Evolutionary conservation across 768 basidiomycete species (phyloP), one percentile per base, ranked within the genome.

Genomic region (Mycena venus): DNA sequence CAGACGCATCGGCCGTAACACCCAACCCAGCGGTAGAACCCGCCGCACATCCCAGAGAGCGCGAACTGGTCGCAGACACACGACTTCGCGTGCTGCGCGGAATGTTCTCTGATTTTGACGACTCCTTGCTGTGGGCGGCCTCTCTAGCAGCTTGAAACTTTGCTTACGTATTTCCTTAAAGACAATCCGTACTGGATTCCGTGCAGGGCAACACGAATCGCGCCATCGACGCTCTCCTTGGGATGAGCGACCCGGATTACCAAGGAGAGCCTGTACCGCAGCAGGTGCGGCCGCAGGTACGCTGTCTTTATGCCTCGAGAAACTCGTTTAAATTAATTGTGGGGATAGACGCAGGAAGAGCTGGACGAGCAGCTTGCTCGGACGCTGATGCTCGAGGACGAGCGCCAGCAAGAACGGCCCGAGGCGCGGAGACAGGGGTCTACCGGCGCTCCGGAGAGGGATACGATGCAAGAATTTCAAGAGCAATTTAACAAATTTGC

Each of bases 191-290:
- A 0, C 85, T 97, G 58, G 90, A 95, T 71, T 93, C 92, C 9
- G 93, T 93, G 6, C 79, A 85, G n/a, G 88, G 92, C 14, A 85
- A 94, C 76, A 91, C 95, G 75, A 94, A 94, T 74, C 88, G 87
- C 32, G 95, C 95, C 5, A 88, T 96, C 68, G 95, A 96, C 78
- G 84, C 88, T 1, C 86, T 97, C 11, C 88, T 97, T 9, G 93
- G 92, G 12, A 96, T 97, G 95, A 95, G 89, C 83, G 96, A 97
- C 83, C 95, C 95, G 1, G 87, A 91, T 9, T 96, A 93, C 79
- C 87, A 80, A 68, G 83, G 84, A 56, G 86, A 91, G 4, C 78
- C 34, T 7, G 77, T 66, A n/a, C 70, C 73, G n/a, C 73, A 55
- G 80, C 81, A 68, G 75, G 79, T 65, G 68, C 49, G 19, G 49